phyloP scores from a whole-genome alignment of 2,329 filamentous ascomycete genomes.

The Cladosporium sp. region DNA sequence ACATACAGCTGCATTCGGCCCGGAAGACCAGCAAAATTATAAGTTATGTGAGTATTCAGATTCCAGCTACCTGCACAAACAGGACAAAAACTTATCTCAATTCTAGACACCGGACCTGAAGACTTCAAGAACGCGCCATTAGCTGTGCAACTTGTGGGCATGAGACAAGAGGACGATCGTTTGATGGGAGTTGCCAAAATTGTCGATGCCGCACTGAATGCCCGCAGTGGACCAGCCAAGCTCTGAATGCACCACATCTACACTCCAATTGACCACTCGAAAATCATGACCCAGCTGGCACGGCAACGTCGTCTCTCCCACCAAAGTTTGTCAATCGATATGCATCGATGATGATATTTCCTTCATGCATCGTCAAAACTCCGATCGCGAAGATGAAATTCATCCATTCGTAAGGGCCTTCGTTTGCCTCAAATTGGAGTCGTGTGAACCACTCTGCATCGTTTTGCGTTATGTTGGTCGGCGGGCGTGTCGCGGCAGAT shows the following conservation, averaged over 20 bases:
- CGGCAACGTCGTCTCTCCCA: conserved; percentile 4
- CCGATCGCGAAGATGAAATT: conserved; percentile 22
- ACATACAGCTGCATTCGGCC: conserved; percentile 17
- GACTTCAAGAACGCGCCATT: conserved; percentile 27
- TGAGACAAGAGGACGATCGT: conserved; percentile 28
- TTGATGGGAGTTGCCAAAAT: conserved; percentile 23
- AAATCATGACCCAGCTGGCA: neutral
- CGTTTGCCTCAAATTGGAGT: conserved; percentile 20
- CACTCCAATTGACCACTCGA: too few species aligned
- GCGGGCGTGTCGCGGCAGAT: neutral
- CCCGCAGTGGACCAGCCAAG: conserved; percentile 10
- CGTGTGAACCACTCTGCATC: conserved; percentile 24
- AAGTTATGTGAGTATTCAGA: conserved; percentile 19
- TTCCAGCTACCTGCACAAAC: too few species aligned
- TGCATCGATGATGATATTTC: conserved; percentile 23
- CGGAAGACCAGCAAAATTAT: conserved; percentile 19
- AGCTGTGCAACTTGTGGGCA: conserved; percentile 31
- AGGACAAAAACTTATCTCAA: neutral
- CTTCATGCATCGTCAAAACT: conserved; percentile 20
- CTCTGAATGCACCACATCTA: too few species aligned
- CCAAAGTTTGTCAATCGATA: conserved; percentile 23
- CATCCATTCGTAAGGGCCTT: conserved; percentile 23
- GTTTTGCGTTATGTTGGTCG: conserved; percentile 17
- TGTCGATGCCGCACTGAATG: conserved; percentile 26
- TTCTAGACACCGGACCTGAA: conserved; percentile 29